These are phyloP conservation scores for Tolypocladium cylindrosporum DNA, from an alignment of 2,329 filamentous ascomycete species.

Conservation along the genomic window DNA sequence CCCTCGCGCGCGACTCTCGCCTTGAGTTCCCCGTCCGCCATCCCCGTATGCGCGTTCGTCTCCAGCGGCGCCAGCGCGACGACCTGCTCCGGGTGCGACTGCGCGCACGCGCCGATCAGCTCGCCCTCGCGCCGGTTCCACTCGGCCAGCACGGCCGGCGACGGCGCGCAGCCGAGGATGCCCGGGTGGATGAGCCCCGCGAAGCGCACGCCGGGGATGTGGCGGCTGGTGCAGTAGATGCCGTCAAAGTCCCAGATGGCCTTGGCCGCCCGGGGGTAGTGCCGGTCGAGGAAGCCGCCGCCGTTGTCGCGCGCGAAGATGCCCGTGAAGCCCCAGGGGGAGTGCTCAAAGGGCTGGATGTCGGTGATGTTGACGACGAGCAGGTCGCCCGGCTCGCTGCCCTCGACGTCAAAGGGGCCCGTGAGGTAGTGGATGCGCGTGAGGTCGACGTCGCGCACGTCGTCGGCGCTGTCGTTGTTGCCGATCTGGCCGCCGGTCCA, in stretches of 20 bases:
- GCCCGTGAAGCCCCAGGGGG: conserved; percentile 85
- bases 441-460: conserved; percentile 74
- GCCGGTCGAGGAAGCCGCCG: conserved; percentile 79
- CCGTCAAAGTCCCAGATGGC: conserved; percentile 50
- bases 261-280: conserved; percentile 70
- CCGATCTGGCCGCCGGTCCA: conserved; percentile 78
- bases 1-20: conserved; percentile 66
- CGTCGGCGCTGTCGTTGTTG: conserved; percentile 85
- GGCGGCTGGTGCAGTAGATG: conserved; percentile 67
- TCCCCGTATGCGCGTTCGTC: conserved; percentile 63
- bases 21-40: conserved; percentile 45
- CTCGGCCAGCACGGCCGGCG: conserved; percentile 60
- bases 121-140: conserved; percentile 82
- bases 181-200: conserved; percentile 85
- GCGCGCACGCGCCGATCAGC: conserved; percentile 50
- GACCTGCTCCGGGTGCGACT: conserved; percentile 51
- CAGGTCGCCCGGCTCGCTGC: conserved; percentile 75
- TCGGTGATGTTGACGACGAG: conserved; percentile 86
- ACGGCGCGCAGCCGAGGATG: conserved; percentile 83
- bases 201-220: conserved; percentile 81
- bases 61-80: conserved; percentile 72
- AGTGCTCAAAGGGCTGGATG: conserved; percentile 76
- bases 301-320: conserved; percentile 74
- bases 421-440: conserved; percentile 81
- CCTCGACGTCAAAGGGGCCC: conserved; percentile 80